Conservation (phyloP, 805 yeast species). For the Candida ipomoeae region DNA sequence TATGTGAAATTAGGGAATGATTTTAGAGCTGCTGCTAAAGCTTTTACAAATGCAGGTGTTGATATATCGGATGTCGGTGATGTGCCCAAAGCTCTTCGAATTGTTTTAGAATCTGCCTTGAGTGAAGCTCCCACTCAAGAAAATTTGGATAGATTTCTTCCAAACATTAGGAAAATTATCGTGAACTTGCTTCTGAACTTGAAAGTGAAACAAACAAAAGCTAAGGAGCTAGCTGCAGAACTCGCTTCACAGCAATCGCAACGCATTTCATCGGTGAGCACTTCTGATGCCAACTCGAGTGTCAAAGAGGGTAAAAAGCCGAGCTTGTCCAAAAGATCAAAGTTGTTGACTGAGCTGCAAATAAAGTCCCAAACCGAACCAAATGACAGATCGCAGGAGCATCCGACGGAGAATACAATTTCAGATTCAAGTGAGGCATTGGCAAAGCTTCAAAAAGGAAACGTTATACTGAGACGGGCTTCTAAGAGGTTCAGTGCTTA, state of each 20-base stretch:
- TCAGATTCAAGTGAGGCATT: slow-evolving; percentile 52
- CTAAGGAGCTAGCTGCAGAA: slow-evolving; percentile 35
- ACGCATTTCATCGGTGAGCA: not conserved
- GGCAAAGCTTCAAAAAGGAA: slow-evolving; percentile 73
- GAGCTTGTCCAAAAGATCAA: not conserved
- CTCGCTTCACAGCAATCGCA: not conserved
- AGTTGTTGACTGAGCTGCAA: slow-evolving; percentile 1
- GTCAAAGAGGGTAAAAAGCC: not conserved
- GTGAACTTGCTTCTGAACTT: slow-evolving; percentile 74
- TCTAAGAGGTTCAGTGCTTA: slow-evolving; percentile 92
- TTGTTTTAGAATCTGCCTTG: slow-evolving; percentile 79
- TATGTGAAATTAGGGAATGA: slow-evolving; percentile 93
- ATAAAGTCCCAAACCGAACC: not conserved
- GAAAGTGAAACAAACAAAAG: slow-evolving; percentile 69
- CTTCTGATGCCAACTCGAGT: not conserved
- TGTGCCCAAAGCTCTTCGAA: slow-evolving; percentile 78
- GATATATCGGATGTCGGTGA: slow-evolving; percentile 83
- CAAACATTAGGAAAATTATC: slow-evolving; percentile 80
- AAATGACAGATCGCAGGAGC: not conserved
- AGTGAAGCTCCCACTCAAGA: slow-evolving; percentile 82
- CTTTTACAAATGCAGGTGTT: slow-evolving; percentile 74
- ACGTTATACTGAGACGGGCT: slow-evolving; percentile 84
- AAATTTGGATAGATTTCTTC: slow-evolving; percentile 73
- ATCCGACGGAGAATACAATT: not conserved
- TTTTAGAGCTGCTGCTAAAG: slow-evolving; percentile 78